A percentile compares a stretch with the other conserved stretches of the same genome.
These are phyloP conservation scores for Paecilomyces variotii DNA, from an alignment of 2,329 filamentous ascomycete genomes.

Conservation along the genomic window DNA sequence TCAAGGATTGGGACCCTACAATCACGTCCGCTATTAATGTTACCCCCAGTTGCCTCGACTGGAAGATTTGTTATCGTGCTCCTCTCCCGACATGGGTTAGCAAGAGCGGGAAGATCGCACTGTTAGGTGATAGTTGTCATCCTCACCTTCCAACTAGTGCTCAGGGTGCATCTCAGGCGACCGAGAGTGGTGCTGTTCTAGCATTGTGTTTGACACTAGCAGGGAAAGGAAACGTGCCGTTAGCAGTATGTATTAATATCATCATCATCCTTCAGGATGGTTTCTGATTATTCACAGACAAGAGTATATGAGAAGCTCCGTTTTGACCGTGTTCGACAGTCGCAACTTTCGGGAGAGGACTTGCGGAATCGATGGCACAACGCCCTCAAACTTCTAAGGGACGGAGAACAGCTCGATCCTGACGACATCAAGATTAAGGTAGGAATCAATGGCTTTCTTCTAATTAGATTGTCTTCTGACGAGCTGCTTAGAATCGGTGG, in stretches of 20 bases:
- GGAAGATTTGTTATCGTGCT: constrained; percentile 8
- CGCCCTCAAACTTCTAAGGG: constrained; percentile 6
- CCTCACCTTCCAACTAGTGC: neutral
- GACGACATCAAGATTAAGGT: constrained; percentile 39
- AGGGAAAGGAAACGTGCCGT: constrained; percentile 5
- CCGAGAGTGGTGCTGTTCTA: neutral
- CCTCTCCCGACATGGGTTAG: neutral
- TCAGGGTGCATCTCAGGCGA: neutral
- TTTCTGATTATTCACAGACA: constrained; percentile 2
- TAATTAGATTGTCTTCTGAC: neutral
- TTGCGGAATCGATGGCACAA: constrained; percentile 18
- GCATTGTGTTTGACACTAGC: constrained; percentile 6
- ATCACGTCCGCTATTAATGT: constrained; percentile 15
- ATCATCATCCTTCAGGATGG: constrained; percentile 6
- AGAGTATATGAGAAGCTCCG: constrained; percentile 16
- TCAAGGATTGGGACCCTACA: constrained; percentile 8
- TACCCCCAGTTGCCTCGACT: constrained; percentile 10
- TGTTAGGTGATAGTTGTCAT: neutral
- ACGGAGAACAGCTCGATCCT: constrained; percentile 33
- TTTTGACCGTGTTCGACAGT: constrained; percentile 15
- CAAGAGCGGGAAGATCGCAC: neutral
- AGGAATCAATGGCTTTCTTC: neutral
- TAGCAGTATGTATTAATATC: constrained; percentile 2
- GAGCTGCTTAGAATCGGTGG: constrained; percentile 33
- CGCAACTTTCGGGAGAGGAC: constrained; percentile 14